A percentile compares a stretch with the other conserved stretches of the same genome.
These are phyloP conservation scores for Colletotrichum australisinense DNA, from an alignment of 2,329 filamentous ascomycete species.

Conservation along the genomic window DNA sequence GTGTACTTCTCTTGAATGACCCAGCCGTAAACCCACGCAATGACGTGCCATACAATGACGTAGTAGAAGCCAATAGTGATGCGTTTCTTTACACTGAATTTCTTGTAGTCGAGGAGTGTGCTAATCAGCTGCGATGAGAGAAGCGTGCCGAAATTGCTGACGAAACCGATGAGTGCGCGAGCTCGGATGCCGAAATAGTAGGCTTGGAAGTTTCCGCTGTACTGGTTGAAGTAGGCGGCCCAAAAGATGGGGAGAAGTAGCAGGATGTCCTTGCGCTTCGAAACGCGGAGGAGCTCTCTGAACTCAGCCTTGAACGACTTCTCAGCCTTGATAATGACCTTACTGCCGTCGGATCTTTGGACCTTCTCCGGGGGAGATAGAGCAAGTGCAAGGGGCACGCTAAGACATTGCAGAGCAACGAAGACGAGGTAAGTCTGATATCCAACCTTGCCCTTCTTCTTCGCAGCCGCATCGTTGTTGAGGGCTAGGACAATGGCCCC, in stretches of 20 bases:
- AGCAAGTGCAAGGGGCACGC: constrained; percentile 40
- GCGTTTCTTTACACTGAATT: constrained; percentile 49
- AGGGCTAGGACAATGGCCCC: constrained; percentile 58
- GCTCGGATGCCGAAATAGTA: constrained; percentile 53
- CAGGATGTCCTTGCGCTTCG: constrained; percentile 37
- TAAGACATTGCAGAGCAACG: constrained; percentile 43
- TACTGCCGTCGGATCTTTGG: constrained; percentile 41
- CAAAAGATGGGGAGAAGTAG: constrained; percentile 41
- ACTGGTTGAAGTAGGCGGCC: constrained; percentile 45
- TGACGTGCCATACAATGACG: constrained; percentile 54
- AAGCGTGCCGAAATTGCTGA: constrained; percentile 48
- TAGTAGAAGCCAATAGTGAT: constrained; percentile 58
- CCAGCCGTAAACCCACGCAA: constrained; percentile 64
- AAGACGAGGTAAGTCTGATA: constrained; percentile 44
- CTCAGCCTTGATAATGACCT: constrained; percentile 39
- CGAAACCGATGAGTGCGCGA: constrained; percentile 58
- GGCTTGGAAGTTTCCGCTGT: constrained; percentile 59
- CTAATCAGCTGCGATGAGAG: constrained; percentile 58
- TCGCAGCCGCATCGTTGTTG: constrained; percentile 44
- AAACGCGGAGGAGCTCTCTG: constrained; percentile 38
- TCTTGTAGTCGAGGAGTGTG: constrained; percentile 55
- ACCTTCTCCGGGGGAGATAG: constrained; percentile 44
- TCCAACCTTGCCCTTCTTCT: constrained; percentile 40
- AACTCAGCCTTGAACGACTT: constrained; percentile 40
- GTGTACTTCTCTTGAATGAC: constrained; percentile 64